phyloP scores from a whole-genome alignment of 257 asterid species.

The Fraxinus cuspidata region DNA sequence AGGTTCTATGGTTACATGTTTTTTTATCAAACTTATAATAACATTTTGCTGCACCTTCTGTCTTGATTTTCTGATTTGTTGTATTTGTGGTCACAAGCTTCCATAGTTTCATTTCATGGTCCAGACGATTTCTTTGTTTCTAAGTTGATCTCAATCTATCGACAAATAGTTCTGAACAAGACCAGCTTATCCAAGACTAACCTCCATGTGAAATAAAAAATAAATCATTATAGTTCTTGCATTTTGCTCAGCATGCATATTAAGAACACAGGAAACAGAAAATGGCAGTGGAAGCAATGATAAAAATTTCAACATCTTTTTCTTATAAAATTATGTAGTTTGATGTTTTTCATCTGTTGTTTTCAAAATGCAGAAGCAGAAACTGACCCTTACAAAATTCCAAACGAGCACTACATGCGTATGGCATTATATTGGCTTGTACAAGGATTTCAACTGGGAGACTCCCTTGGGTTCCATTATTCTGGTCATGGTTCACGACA shows the following conservation, averaged over 20 bases:
- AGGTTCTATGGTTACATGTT: no score
- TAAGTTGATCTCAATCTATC: slow-evolving; percentile 2
- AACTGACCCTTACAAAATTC: slow-evolving; percentile 78
- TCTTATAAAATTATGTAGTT: slow-evolving; percentile 1
- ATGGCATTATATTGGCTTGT: slow-evolving; percentile 93
- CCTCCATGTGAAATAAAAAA: background rate
- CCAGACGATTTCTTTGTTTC: background rate
- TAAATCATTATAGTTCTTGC: background rate
- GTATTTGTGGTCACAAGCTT: background rate
- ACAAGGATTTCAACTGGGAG: slow-evolving; percentile 94
- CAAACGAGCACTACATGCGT: slow-evolving; percentile 77
- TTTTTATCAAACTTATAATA: no score
- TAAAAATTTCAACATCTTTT: slow-evolving; percentile 7
- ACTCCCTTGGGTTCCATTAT: slow-evolving; percentile 81
- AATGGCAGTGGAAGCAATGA: background rate
- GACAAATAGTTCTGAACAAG: background rate
- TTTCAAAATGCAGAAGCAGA: slow-evolving; percentile 79
- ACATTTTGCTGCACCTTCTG: background rate
- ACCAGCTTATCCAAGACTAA: background rate
- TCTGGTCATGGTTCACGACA: slow-evolving; percentile 98
- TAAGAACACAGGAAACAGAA: background rate
- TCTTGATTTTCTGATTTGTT: background rate
- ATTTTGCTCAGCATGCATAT: background rate
- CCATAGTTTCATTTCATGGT: background rate
- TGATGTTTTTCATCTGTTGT: slow-evolving; percentile 26